These are phyloP conservation scores for Nemophila menziesii DNA, from an alignment of 257 asterid genomes.

Conservation along the genomic window DNA sequence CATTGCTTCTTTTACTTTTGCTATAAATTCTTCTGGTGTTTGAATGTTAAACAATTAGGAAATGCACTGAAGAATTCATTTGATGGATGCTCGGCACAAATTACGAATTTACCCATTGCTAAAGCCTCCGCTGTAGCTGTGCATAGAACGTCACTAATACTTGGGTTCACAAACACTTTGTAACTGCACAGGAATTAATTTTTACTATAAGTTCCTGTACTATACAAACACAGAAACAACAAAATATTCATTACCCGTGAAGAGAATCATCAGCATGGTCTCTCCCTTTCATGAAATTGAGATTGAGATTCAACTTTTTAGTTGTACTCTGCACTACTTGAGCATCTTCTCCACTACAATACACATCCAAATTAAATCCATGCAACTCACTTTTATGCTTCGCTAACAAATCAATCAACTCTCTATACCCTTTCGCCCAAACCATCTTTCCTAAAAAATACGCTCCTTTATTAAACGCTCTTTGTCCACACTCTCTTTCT, in stretches of 20 bases:
- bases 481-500: constrained; percentile 70
- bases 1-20: constrained; percentile 89
- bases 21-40: constrained; percentile 81
- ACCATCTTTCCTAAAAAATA: constrained; percentile 98
- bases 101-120: constrained; percentile 96
- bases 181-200: constrained; percentile 46
- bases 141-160: constrained; percentile 92
- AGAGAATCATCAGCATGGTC: constrained; percentile 96
- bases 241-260: constrained; percentile 51
- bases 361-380: constrained; percentile 88
- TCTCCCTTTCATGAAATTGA: constrained; percentile 92
- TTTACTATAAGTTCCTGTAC: too few relatives aligned
- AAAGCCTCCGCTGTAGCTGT: constrained; percentile 99
- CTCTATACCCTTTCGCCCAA: constrained; percentile 98
- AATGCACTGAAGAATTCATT: constrained; percentile 88
- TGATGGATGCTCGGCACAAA: constrained; percentile 96
- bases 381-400: constrained; percentile 66
- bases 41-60: constrained; percentile 88
- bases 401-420: constrained; percentile 75
- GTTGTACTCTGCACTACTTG: constrained; percentile 84
- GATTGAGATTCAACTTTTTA: constrained; percentile 58
- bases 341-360: constrained; percentile 95
- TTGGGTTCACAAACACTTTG: constrained; percentile 90
- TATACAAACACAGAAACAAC: constrained; percentile 8
- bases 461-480: constrained; percentile 80